Conservation (phyloP, 345 rosid genomes). For the Populus pruinosa region DNA sequence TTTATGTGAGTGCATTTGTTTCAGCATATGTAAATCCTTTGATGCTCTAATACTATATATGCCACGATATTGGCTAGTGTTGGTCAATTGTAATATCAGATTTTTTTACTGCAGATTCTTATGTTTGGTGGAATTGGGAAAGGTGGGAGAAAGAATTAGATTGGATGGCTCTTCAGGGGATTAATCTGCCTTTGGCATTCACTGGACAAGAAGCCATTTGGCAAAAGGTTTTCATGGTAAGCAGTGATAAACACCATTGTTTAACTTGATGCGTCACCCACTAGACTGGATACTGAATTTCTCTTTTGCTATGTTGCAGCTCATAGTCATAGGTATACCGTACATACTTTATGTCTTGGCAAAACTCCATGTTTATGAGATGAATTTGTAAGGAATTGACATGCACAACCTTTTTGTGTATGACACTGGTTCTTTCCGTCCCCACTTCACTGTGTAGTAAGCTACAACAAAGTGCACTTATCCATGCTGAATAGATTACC, state of each 20-base stretch:
- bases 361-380: too few relatives aligned
- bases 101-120: conserved; percentile 55
- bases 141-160: conserved; percentile 97
- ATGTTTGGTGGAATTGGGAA: conserved; percentile 93
- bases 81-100: conserved; percentile 3
- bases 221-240: conserved; percentile 89
- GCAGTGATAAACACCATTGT: neutral
- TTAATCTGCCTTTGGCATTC: conserved; percentile 93
- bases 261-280: neutral
- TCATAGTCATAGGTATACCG: neutral
- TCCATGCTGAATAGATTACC: neutral
- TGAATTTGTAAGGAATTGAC: too few relatives aligned
- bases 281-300: neutral
- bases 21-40: too few relatives aligned
- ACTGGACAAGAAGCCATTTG: conserved; percentile 92
- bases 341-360: neutral
- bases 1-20: neutral
- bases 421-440: too few relatives aligned
- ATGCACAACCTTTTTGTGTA: too few relatives aligned
- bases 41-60: neutral
- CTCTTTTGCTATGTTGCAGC: neutral
- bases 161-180: conserved; percentile 98
- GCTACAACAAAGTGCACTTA: neutral
- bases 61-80: neutral
- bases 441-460: neutral